These are phyloP conservation scores for Pseudogymnoascus sp. DNA, from an alignment of 2,329 filamentous ascomycete species.

Conservation along the genomic window DNA sequence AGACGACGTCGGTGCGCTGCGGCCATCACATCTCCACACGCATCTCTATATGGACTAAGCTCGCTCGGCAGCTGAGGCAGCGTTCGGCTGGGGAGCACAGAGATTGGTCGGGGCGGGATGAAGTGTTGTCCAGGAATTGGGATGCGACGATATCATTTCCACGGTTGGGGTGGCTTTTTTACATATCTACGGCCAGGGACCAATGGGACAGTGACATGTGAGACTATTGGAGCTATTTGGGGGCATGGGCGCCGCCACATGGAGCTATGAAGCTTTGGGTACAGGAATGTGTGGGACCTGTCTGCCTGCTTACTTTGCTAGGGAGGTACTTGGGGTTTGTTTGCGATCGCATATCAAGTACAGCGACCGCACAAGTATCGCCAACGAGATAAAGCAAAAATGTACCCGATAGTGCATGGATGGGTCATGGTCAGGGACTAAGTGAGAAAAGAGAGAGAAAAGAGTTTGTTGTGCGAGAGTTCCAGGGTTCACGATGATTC, in stretches of 20 bases:
- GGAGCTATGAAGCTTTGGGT: slow-evolving; percentile 1
- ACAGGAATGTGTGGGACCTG: neutral
- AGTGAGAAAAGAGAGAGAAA: neutral
- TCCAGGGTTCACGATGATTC: neutral
- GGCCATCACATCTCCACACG: neutral
- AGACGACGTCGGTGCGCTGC: neutral
- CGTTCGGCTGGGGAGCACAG: neutral
- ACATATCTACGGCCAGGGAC: neutral
- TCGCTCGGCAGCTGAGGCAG: slow-evolving; percentile 2
- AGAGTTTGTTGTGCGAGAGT: neutral
- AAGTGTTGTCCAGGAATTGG: neutral
- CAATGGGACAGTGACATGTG: neutral
- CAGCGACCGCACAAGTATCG: neutral
- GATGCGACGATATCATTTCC: neutral
- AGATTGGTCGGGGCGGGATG: neutral
- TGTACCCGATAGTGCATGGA: neutral
- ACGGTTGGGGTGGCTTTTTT: slow-evolving; percentile 1
- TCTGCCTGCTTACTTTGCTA: neutral
- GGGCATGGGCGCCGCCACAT: neutral
- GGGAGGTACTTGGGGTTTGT: neutral
- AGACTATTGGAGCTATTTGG: neutral
- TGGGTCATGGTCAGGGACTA: neutral
- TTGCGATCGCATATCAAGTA: neutral
- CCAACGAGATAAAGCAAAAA: neutral
- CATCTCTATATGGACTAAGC: neutral